Base-by-base conservation (phyloP, 2,329 filamentous ascomycete species). In the Phialocephala subalpina region DNA sequence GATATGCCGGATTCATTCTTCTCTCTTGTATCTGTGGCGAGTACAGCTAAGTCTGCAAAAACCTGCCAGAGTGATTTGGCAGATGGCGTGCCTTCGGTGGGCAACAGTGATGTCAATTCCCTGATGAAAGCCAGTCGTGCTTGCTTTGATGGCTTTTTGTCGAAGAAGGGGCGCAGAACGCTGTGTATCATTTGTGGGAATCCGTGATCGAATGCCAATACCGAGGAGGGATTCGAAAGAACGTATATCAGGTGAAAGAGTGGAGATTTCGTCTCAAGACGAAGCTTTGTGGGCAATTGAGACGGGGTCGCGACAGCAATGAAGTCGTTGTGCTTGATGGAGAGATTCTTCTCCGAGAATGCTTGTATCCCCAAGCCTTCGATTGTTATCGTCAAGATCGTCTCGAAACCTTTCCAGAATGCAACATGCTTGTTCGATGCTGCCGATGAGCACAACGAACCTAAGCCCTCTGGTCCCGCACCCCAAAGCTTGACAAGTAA, bases 401-500 rank as follows among this genome's bases (percentile, higher is more conserved):
- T 80, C 61, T 84, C 82, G 42, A 86, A 84, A 9, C 85, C 84
- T 2, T 82, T 79, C 27, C 91, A 78, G 35, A 89, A 88, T 27
- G 82, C 86, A 75, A 78, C 77, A 68, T 86, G 85, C 29, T 82
- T 60, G 81, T 76, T 83, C 84, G 56, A 25, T 1, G 20, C 49
- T 4, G 64, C 49, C 25, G 60, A 22, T 6, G 67, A 60, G 36
- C 80, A 78, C 35, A 75, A 65, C 12, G 64, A 71, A n/a, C 67
- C 65, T 16, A 75, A 52, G 6, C 69, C 69, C 58, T 65, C 70
- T 2, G 82, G 82, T 2, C 87, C 87, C 14, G 74, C 77, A 20
- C 82, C 82, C 93, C 94, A 97, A 2, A 94, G 78, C 29, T 85
- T 87, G 58, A 88, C 86, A 7, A 97, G 80, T 25, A 94, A 79